Evolutionary conservation across 139 green algal species (phyloP), one percentile per base, ranked within the genome.

Genomic region (Chlamydomonas asymmetrica): DNA sequence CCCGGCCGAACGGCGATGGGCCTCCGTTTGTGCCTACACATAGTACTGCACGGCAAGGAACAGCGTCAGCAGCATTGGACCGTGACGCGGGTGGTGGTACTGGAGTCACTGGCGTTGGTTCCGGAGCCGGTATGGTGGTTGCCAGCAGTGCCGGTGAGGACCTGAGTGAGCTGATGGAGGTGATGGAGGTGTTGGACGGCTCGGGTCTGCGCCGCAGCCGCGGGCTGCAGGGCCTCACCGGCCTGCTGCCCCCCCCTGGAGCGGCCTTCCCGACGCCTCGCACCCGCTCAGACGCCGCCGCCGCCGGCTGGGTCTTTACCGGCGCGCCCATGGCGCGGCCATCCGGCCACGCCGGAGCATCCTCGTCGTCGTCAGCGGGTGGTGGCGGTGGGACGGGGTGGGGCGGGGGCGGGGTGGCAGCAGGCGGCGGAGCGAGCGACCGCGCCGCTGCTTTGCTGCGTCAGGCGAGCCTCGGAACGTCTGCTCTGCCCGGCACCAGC

Each of bases 101-200:
- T 76, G 70, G 56, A 56, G 31, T 57, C 70, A 37, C 59, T 76
- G 70, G 56, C 70, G 29, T 68, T 25, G 31, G 40, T 5, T 76
- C 60, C 68, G 39, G n/a, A 0, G 38, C 18, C 7, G 25, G 31
- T 1, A 39, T 48, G 64, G 2, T 2, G 40, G 32, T 2, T 27
- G 63, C 10, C 31, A 48, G 66, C 18, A 32, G 31, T 18, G 25
- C 13, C 57, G 2, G 27, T 18, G 57, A 32, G 57, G 29, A 10
- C 29, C 22, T 76, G 70, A 57, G 67, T 32, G 70, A 76, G 32
- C 25, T 76, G 31, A 48, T 76, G 56, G 70, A 76, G 8, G 70
- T 76, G 16, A 10, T 76, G 57, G 39, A 76, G 40, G 70, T 66
- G 45, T 10, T 76, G 40, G 70, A 76, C 57, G 70, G 59, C 20